Evolutionary conservation across 1,284 basidiomycete species (phyloP).

Genomic region (Cryptococcus wingfieldii): DNA sequence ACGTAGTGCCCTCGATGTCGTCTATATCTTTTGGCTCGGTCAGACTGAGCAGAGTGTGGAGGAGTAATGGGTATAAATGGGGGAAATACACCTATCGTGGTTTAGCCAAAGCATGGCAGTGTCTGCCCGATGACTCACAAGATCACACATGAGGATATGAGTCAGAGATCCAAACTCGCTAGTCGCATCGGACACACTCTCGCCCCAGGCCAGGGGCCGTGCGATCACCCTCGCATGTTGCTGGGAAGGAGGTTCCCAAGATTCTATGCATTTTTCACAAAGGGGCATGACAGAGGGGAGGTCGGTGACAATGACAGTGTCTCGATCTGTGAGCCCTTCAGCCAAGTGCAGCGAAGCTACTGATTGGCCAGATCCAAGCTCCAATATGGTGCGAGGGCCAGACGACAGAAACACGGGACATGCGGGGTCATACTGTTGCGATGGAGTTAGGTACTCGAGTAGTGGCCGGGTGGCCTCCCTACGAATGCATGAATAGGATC

Average conservation of each 20-base stretch:
- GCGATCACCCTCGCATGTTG: conserved; percentile 22
- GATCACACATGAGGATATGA: conserved; percentile 44
- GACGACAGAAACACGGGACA: conserved; percentile 30
- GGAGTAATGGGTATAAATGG: conserved; percentile 40
- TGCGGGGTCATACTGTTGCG: conserved; percentile 27
- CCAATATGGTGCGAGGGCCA: conserved; percentile 25
- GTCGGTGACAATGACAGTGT: conserved; percentile 40
- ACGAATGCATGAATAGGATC: background rate
- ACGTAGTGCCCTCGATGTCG: conserved; percentile 15
- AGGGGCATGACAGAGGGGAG: conserved; percentile 42
- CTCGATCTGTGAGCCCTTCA: conserved; percentile 16
- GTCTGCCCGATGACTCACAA: conserved; percentile 25
- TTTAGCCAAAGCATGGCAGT: background rate
- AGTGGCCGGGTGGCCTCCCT: conserved; percentile 43
- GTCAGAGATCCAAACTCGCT: conserved; percentile 23
- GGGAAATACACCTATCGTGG: conserved; percentile 44
- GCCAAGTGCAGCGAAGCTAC: conserved; percentile 41
- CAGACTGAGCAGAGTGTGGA: conserved; percentile 38
- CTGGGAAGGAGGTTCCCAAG: conserved; percentile 10
- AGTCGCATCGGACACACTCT: conserved; percentile 11
- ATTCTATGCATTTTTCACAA: conserved; percentile 27
- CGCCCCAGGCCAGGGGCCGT: conserved; percentile 39
- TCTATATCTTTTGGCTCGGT: conserved; percentile 18
- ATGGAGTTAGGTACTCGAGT: conserved; percentile 38
- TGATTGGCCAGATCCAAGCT: conserved; percentile 46